phyloP scores from a whole-genome alignment of 1,284 basidiomycete genomes.

The Apiotrichum veenhuisii region DNA sequence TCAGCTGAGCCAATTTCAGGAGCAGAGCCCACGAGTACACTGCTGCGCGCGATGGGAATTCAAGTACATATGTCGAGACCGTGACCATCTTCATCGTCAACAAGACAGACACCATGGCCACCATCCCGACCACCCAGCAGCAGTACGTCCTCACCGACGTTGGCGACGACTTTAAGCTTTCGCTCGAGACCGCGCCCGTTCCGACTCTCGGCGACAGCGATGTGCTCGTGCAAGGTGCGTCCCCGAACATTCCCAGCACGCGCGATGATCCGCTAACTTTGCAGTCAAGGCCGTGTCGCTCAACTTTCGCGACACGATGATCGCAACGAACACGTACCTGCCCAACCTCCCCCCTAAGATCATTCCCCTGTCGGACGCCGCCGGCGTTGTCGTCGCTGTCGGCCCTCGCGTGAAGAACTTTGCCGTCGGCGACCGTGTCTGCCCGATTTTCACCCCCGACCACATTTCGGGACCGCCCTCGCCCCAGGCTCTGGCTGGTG shows the following conservation, averaged over 20 bases:
- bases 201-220: constrained; percentile 16
- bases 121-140: not conserved
- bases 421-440: constrained; percentile 59
- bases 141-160: not conserved
- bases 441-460: constrained; percentile 27
- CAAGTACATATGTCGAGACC: too few relatives aligned
- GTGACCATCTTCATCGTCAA: too few relatives aligned
- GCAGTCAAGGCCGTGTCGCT: constrained; percentile 22
- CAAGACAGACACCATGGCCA: too few relatives aligned
- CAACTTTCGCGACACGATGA: constrained; percentile 21
- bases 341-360: constrained; percentile 4
- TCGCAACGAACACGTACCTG: constrained; percentile 12
- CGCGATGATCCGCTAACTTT: not conserved
- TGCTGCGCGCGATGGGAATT: too few relatives aligned
- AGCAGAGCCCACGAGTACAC: too few relatives aligned
- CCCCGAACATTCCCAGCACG: not conserved
- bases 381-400: constrained; percentile 59
- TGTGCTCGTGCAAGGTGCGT: constrained; percentile 15
- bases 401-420: constrained; percentile 57
- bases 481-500: constrained; percentile 23
- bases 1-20: too few relatives aligned
- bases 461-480: constrained; percentile 43
- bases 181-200: constrained; percentile 7
- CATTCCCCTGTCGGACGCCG: constrained; percentile 59
- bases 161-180: constrained; percentile 6